Evolutionary conservation across 2,329 filamentous ascomycete genomes (phyloP), one percentile per base, ranked within the genome.

Genomic region (Neoscytalidium dimidiatum): DNA sequence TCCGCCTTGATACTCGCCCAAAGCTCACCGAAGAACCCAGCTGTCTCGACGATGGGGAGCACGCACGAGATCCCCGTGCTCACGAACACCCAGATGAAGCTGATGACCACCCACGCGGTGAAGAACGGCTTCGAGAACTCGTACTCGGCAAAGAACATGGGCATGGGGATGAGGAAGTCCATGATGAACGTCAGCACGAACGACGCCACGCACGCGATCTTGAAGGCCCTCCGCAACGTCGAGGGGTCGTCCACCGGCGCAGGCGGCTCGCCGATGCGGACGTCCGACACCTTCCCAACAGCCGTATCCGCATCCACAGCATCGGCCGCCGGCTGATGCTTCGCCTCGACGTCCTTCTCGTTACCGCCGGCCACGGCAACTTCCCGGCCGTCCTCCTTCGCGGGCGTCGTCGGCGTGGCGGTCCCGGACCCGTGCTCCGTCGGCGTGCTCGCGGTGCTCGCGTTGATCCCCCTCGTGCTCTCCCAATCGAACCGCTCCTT

Each of bases 71-170:
- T 77, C 1, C 72, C 73, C 66, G 76, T 76, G 19, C 72, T 74
- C 7, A 68, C 69, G 72, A 81, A 81, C 2, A 80, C 77, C 79
- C 79, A 81, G 13, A 78, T 70, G 60, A 81, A 80, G 41, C 73
- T 75, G 17, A 80, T 69, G 0, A 81, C 74, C 6, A 80, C 75
- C 77, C 78, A 80, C 0, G 71, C 78, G 0, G 74, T 77, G 65
- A 81, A 81, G 68, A 81, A 80, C 0, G 72, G 69, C 29, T 75
- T 72, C 29, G 71, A 76, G 66, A 79, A 81, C 23, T 81, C 71
- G 64, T 81, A 81, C 1, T 75, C 70, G 0, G 74, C 74, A 62
- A 79, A 76, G 68, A 80, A 81, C 69, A 81, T 78, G 3, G 78
- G 77, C 68, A 80, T 78, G 0, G 78, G 78, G 1, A 78, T 65